Base-by-base conservation (phyloP, 2,329 filamentous ascomycete species). In the Corynespora cassiicola region DNA sequence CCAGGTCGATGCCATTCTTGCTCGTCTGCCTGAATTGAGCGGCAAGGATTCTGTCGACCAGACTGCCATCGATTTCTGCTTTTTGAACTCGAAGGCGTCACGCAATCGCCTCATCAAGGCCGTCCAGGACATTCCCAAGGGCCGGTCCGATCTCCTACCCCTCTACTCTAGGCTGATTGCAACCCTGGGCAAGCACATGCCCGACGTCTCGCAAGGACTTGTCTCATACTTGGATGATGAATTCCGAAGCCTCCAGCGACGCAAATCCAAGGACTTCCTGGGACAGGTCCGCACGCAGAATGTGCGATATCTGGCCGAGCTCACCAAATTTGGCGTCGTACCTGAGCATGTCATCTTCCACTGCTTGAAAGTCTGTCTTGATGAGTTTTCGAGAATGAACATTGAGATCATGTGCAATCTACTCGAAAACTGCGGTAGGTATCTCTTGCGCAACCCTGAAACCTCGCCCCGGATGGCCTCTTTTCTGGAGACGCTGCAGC, bases 331-430 rank as follows among this genome's bases (percentile, higher is more conserved):
- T 61, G 92, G 94, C 20, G 90, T 96, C 20, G 94, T 99, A 7
- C 94, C 95, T 1, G 94, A 99, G 68, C 94, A 99, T 69, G 92
- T 99, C 50, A 95, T 99, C 36, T 99, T 99, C 63, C 94, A 99
- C 63, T 99, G 94, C 64, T 82, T 99, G 56, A 99, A 96, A 69
- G 92, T 99, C 66, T 95, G 92, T 54, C 74, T 99, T 18, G 94
- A 99, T 58, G 94, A 99, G 61, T 99, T 99, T 63, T 96, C 94
- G 2, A 83, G 92, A 45, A 96, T 96, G 88, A 99, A 99, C 61
- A 96, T 99, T 49, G 95, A 99, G 68, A 96, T 99, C 56, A 92
- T 99, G 49, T 95, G 91, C 60, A 95, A 95, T 60, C 77, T 99
- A 18, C 78, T 99, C 15, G 94, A 99, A 67, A 97, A 97, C 50